Evolutionary conservation across 768 basidiomycete species (phyloP).

Genomic region (Suillus decipiens): DNA sequence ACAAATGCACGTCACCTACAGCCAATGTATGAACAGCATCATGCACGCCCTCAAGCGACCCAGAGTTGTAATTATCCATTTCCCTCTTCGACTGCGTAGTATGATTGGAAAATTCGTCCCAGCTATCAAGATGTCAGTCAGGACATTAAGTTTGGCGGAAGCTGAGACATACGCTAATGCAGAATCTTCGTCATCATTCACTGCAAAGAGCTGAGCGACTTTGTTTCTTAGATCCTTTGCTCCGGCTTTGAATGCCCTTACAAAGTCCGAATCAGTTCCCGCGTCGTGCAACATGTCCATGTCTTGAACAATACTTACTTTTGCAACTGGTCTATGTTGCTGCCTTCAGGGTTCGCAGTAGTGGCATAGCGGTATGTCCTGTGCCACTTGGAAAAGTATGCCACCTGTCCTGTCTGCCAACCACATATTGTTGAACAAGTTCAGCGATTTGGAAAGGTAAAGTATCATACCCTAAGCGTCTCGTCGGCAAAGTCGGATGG

Average conservation of each 20-base stretch:
- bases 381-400: conserved; percentile 23
- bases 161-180: conserved; percentile 14
- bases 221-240: conserved; percentile 17
- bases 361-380: conserved; percentile 22
- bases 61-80: conserved; percentile 13
- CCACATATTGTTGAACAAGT: background rate
- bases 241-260: conserved; percentile 21
- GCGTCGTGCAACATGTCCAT: background rate
- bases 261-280: background rate
- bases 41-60: conserved; percentile 26
- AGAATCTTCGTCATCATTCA: conserved; percentile 16
- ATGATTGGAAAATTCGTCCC: conserved; percentile 32
- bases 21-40: conserved; percentile 19
- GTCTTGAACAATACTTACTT: conserved; percentile 14
- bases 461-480: conserved; percentile 9
- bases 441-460: background rate
- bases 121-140: conserved; percentile 18
- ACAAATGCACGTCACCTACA: conserved; percentile 16
- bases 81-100: conserved; percentile 19
- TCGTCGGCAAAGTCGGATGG: conserved; percentile 23
- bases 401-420: conserved; percentile 14
- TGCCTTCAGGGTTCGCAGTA: conserved; percentile 14
- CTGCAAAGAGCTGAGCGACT: conserved; percentile 22
- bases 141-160: background rate
- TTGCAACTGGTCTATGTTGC: conserved; percentile 18